A percentile compares a stretch with the other conserved stretches of the same genome.
These are phyloP conservation scores for Urtica urens DNA, from an alignment of 306 rosid genomes.

Conservation along the genomic window DNA sequence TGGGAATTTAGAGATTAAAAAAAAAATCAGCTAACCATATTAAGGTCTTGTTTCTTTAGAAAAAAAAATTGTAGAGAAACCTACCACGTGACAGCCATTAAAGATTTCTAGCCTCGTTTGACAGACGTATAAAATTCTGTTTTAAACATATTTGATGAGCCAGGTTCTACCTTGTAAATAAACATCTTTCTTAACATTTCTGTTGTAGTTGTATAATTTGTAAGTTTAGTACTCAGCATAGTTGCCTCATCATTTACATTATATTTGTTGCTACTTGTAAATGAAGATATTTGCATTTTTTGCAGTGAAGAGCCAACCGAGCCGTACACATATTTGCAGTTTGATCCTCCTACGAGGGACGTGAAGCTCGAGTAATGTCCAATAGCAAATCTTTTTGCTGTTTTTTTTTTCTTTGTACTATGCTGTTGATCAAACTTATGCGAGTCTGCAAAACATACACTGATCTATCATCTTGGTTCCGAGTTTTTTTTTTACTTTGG, in stretches of 20 bases:
- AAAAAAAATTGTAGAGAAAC: too few species aligned
- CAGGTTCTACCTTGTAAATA: background rate
- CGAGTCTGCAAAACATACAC: too few species aligned
- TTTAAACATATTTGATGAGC: background rate
- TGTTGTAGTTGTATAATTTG: too few species aligned
- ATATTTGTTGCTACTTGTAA: background rate
- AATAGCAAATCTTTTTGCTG: background rate
- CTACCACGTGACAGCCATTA: too few species aligned
- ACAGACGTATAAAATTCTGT: background rate
- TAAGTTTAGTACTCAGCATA: too few species aligned
- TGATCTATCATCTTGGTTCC: too few species aligned
- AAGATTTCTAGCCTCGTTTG: too few species aligned
- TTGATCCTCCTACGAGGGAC: slow-evolving; percentile 66
- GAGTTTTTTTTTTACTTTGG: too few species aligned
- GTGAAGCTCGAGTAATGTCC: slow-evolving; percentile 39
- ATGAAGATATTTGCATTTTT: background rate
- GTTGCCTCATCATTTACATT: too few species aligned
- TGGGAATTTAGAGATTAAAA: too few species aligned
- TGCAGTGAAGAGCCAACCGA: slow-evolving; percentile 89
- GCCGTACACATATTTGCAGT: slow-evolving; percentile 59
- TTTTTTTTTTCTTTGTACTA: background rate
- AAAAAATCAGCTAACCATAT: too few species aligned
- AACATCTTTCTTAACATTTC: background rate
- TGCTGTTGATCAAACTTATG: background rate
- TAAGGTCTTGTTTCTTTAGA: too few species aligned